A percentile compares a stretch with the other conserved stretches of the same genome.
Evolutionary conservation across 2,329 filamentous ascomycete species (phyloP).

Genomic region (Aspergillus niger): DNA sequence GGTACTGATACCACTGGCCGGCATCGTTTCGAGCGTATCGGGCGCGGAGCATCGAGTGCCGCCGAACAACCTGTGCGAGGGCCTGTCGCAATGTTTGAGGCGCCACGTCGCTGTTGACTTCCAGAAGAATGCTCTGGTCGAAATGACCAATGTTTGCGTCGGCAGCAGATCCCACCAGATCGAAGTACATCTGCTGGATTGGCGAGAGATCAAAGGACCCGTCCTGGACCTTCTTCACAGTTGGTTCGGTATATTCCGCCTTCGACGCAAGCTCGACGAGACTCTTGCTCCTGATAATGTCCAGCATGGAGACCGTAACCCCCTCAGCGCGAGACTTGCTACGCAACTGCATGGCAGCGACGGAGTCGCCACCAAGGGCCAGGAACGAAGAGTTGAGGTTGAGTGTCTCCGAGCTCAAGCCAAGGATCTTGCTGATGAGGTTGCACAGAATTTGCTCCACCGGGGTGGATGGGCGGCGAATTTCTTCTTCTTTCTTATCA

Average conservation of each 20-base stretch:
- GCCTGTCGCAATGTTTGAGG: conserved; percentile 4
- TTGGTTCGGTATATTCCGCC: neutral
- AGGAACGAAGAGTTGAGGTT: neutral
- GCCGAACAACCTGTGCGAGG: neutral
- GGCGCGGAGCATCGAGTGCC: neutral
- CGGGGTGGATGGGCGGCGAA: neutral
- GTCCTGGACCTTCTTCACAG: neutral
- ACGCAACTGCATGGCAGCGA: neutral
- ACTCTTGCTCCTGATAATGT: neutral
- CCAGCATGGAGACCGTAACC: neutral
- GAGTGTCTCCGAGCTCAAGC: neutral
- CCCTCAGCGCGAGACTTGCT: neutral
- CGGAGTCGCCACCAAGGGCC: neutral
- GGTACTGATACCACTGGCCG: neutral
- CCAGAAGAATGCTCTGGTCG: neutral
- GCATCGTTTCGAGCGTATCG: neutral
- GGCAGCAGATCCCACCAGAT: neutral
- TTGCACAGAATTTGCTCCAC: neutral
- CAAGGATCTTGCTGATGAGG: neutral
- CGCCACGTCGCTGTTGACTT: neutral
- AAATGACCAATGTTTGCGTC: neutral
- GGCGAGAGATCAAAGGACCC: neutral
- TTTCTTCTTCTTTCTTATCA: neutral
- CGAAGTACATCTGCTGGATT: neutral
- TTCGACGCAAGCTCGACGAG: neutral